Evolutionary conservation across 2,329 filamentous ascomycete genomes (phyloP).

Genomic region (Thielaviopsis punctulata): DNA sequence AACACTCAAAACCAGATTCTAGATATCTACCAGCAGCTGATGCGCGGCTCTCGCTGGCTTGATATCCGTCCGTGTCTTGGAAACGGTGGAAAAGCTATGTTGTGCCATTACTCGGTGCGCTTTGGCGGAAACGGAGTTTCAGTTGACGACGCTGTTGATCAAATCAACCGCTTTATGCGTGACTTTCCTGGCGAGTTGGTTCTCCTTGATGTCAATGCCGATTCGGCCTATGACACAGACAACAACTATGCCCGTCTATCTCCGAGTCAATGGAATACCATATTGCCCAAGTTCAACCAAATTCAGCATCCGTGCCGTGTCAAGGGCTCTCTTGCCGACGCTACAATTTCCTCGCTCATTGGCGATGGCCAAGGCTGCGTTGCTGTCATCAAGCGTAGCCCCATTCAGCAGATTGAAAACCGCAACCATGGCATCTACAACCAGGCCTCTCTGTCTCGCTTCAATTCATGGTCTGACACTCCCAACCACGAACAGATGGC

Average conservation of each 20-base stretch:
- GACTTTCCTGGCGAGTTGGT: slow-evolving; percentile 25
- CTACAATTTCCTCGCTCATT: slow-evolving; percentile 17
- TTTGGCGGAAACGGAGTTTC: slow-evolving; percentile 11
- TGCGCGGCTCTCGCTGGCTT: slow-evolving; percentile 26
- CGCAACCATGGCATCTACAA: neutral
- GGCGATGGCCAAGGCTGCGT: slow-evolving; percentile 16
- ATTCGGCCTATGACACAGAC: slow-evolving; percentile 14
- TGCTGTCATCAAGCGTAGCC: slow-evolving; percentile 8
- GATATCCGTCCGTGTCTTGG: slow-evolving; percentile 20
- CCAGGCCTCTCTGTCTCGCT: neutral
- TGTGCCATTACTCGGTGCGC: slow-evolving; percentile 6
- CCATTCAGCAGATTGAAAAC: slow-evolving; percentile 3
- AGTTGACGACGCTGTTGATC: slow-evolving; percentile 22
- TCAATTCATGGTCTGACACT: slow-evolving; percentile 4
- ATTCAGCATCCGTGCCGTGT: slow-evolving; percentile 16
- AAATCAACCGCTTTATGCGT: slow-evolving; percentile 26
- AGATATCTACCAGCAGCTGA: slow-evolving; percentile 25
- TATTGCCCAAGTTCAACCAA: slow-evolving; percentile 23
- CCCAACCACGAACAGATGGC: slow-evolving; percentile 3
- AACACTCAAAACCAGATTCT: slow-evolving; percentile 27
- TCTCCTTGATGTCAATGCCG: slow-evolving; percentile 23
- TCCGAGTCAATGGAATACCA: slow-evolving; percentile 18
- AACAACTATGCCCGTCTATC: slow-evolving; percentile 17
- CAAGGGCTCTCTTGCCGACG: slow-evolving; percentile 15
- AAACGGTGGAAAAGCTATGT: neutral